A percentile compares a stretch with the other conserved stretches of the same genome.
Conservation (phyloP, 2,329 filamentous ascomycete species). For the Pyricularia pennisetigena region DNA sequence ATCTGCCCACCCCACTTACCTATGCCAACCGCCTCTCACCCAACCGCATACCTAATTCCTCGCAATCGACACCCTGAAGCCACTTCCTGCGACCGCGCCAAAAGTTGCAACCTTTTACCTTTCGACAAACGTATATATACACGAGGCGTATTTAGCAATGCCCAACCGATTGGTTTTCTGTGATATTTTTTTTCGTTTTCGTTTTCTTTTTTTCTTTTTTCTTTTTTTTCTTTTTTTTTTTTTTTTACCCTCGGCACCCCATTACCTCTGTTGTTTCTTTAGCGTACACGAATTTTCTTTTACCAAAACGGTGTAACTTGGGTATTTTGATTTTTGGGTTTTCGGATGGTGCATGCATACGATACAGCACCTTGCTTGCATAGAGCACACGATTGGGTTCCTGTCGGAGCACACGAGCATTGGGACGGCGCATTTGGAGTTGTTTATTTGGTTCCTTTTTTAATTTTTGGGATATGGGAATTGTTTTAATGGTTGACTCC, state of each 20-base stretch:
- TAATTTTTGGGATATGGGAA: not conserved
- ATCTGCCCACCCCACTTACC: not conserved
- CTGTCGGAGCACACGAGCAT: constrained; percentile 1
- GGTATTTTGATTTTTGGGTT: not conserved
- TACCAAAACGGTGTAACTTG: not conserved
- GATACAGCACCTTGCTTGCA: constrained; percentile 4
- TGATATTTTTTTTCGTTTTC: not conserved
- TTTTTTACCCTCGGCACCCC: not conserved
- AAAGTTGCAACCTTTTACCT: not conserved
- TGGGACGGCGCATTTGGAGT: constrained; percentile 3
- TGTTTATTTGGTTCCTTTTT: not conserved
- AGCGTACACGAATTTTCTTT: not conserved
- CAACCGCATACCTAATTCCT: not conserved
- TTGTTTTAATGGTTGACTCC: not conserved
- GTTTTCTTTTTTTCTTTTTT: not conserved
- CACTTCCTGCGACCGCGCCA: not conserved
- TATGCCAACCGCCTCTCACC: not conserved
- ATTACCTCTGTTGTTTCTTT: not conserved
- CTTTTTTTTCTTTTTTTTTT: not conserved
- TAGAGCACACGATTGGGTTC: constrained; percentile 4
- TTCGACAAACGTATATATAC: not conserved
- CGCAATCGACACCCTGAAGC: not conserved
- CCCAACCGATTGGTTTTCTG: not conserved
- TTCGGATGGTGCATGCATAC: constrained; percentile 10
- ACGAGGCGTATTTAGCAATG: not conserved